Base-by-base conservation (phyloP, 345 rosid genomes). In the Lenwebbia sp. region DNA sequence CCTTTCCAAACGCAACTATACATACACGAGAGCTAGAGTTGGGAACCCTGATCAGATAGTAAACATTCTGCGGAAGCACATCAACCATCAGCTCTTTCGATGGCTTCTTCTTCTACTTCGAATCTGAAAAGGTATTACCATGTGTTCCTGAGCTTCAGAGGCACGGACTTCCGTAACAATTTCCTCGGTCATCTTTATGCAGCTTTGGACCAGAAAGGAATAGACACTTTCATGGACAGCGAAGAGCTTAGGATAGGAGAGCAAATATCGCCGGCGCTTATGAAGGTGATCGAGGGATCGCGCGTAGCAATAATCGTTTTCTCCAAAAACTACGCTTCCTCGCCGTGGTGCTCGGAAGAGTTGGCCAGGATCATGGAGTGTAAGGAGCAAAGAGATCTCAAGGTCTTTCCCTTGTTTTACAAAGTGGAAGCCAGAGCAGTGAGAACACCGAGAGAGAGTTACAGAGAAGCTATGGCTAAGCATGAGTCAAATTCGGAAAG, bases 101-200 rank as follows among this genome's bases (percentile, higher is more conserved):
- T 52, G 54, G 54, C 50, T 8, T 8, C 53, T 50, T 10, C 53
- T 14, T 15, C 54, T 14, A 6, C 54, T 52, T 52, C 54, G 19
- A 14, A 52, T 52, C 54, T 52, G 19, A 14, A 52, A 13, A 52
- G 54, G 5, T 14, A 56, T 23, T 56, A 60, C 21, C 40, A 60
- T 28, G 74, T 60, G 40, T 60, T 60, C 10, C 74, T 60, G 19
- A 13, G 21, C 28, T 60, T 28, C 40, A 13, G 40, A 28, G 74
- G 74, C 1, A 3, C 10, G 7, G 37, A 60, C 14, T 19, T 30
- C 40, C 70, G 1, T 0, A 0, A 57, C 0, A 0, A 4, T 21
- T 28, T 60, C 74, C 21, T 60, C 2, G 6, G 40, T 28, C 40
- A 60, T 60, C 40, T 60, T 5, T 28, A 28, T 0, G 4, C 5